Conservation (phyloP, 306 rosid species). For the Cicer chorassanicum region DNA sequence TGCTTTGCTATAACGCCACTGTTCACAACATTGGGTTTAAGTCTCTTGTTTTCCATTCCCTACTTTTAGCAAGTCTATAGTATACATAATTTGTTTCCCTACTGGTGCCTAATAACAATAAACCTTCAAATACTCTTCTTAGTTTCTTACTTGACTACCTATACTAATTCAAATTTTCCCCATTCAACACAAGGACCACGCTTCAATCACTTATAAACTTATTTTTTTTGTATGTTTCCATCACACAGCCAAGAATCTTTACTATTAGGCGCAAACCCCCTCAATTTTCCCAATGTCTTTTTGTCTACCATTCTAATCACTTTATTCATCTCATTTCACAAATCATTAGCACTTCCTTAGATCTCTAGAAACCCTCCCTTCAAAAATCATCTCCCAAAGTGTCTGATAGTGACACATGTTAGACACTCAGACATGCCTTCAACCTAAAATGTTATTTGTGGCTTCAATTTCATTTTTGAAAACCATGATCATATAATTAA, state of each 20-base stretch:
- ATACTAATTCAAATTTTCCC: not conserved
- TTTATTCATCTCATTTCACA: not conserved
- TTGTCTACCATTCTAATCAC: not conserved
- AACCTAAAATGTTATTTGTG: not conserved
- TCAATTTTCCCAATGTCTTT: not conserved
- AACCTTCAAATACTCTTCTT: not conserved
- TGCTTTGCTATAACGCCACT: not conserved
- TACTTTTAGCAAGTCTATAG: not conserved
- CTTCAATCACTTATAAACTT: not conserved
- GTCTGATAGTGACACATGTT: no score
- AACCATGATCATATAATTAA: not conserved
- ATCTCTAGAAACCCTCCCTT: not conserved
- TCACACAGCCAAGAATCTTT: not conserved
- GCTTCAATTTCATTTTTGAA: conserved; percentile 11
- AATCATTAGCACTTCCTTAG: not conserved
- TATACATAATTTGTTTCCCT: not conserved
- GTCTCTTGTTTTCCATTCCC: not conserved
- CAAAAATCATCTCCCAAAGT: not conserved
- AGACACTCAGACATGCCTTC: no score
- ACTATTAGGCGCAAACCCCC: not conserved
- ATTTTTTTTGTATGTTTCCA: not conserved
- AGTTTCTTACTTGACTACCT: not conserved
- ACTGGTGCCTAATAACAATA: not conserved
- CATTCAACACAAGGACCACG: not conserved
- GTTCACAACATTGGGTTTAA: not conserved